Evolutionary conservation across 169 alveolate genomes (phyloP), one percentile per base, ranked within the genome.

Genomic region (Cystoisospora suis): DNA sequence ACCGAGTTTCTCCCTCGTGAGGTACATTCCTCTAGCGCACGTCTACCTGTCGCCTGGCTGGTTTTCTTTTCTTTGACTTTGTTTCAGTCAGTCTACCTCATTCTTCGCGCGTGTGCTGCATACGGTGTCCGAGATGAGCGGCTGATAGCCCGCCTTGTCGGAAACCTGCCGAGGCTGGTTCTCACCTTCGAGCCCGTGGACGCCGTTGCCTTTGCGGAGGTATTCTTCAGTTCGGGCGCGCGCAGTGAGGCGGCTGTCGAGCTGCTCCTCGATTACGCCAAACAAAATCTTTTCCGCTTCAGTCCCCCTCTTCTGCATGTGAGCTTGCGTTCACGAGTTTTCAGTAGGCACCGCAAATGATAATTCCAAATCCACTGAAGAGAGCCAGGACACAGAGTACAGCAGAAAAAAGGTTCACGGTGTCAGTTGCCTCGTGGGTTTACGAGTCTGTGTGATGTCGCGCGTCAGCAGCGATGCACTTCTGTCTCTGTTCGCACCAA

Each of bases 201-300:
- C 53, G 56, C 45, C 23, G 83, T 72, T 12, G 38, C 42, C 32
- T 34, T 72, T 29, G 1, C 53, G 27, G 83, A 12, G n/a, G 1
- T 56, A 0, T 34, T 72, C n/a, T 15, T 56, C 2, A 12, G 32
- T 3, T 34, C 42, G 49, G 56, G 56, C 27, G 29, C 45, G 2
- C 46, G 42, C 83, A 72, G 83, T 56, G 83, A 38, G 12, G 83
- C 83, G 0, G 32, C 15, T 56, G 83, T 72, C 42, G 83, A 72
- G 58, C 46, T 72, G 58, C 1, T 72, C 3, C 15, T 17, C 6
- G 27, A 3, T 2, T 56, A 72, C 27, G 83, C 27, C 56, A 1
- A 34, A 5, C 83, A 40, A 72, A 34, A 72, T 40, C 3, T 12
- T 34, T 0, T 23, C 45, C 56, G 17, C n/a, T 72, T 40, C 56